Conservation (phyloP, 371 early-diverging fungal species). For the Rhizopus arrhizus region DNA sequence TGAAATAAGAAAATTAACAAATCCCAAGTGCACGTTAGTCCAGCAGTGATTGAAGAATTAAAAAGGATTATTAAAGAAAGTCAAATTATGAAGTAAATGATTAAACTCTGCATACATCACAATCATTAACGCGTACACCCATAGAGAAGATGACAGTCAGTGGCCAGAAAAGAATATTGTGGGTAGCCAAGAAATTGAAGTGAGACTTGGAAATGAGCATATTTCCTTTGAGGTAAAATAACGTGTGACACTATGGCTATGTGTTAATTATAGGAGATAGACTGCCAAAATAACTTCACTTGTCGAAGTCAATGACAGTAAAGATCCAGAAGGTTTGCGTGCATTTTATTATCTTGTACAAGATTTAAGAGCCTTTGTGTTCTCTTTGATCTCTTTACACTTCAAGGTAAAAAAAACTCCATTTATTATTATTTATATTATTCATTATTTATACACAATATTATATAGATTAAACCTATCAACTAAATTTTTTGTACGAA, state of each 20-base stretch:
- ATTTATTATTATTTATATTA: not conserved
- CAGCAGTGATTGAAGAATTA: slow-evolving; percentile 81
- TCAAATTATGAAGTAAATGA: slow-evolving; percentile 81
- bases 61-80: slow-evolving; percentile 88
- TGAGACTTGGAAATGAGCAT: slow-evolving; percentile 86
- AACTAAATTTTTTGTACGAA: slow-evolving; percentile 22
- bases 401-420: slow-evolving; percentile 80
- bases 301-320: slow-evolving; percentile 84
- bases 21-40: slow-evolving; percentile 73
- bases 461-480: slow-evolving; percentile 51
- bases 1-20: not conserved
- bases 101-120: no score
- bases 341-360: slow-evolving; percentile 96
- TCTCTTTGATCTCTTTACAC: slow-evolving; percentile 92
- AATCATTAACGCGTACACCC: no score
- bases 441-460: not conserved
- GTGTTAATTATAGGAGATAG: slow-evolving; percentile 31
- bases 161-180: slow-evolving; percentile 93
- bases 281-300: slow-evolving; percentile 92
- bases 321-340: slow-evolving; percentile 94
- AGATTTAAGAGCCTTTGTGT: slow-evolving; percentile 94
- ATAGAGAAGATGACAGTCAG: slow-evolving; percentile 85
- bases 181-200: slow-evolving; percentile 94
- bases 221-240: slow-evolving; percentile 86
- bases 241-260: no score